phyloP scores from a whole-genome alignment of 129 eudicot species.

The Erigeron canadensis region DNA sequence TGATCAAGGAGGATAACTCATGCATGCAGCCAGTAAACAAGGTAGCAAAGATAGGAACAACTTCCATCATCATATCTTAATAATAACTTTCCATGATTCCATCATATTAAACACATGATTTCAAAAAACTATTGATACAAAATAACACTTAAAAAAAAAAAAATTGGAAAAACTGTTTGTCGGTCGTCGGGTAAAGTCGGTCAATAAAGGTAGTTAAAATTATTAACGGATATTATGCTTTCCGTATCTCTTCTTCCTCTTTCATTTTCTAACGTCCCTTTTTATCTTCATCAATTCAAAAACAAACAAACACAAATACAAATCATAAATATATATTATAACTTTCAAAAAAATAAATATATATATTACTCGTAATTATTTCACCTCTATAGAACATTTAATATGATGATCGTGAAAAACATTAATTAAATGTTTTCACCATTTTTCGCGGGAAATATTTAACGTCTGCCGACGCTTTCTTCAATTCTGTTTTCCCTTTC shows the following conservation, averaged over 20 bases:
- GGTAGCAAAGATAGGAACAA: too few species aligned
- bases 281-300: not conserved
- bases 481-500: conserved; percentile 17
- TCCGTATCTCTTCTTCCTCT: not conserved
- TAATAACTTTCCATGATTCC: too few species aligned
- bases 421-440: conserved; percentile 30
- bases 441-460: conserved; percentile 49
- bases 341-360: too few species aligned
- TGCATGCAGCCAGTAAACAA: too few species aligned
- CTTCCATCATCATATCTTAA: too few species aligned
- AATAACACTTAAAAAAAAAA: conserved; percentile 8
- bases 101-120: too few species aligned
- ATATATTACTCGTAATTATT: too few species aligned
- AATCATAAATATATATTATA: not conserved
- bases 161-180: not conserved
- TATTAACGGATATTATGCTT: conserved; percentile 17
- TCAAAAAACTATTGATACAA: too few species aligned
- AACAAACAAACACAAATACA: not conserved
- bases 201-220: conserved; percentile 28
- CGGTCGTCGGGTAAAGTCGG: conserved; percentile 14
- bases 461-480: conserved; percentile 40
- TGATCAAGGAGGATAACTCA: too few species aligned
- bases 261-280: not conserved
- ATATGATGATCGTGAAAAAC: too few species aligned
- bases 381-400: not conserved